Percentiles rank a stretch among this genome's conserved stretches.
Conservation (phyloP, 2,329 filamentous ascomycete genomes). For the Aspergillus aculeatinus region DNA sequence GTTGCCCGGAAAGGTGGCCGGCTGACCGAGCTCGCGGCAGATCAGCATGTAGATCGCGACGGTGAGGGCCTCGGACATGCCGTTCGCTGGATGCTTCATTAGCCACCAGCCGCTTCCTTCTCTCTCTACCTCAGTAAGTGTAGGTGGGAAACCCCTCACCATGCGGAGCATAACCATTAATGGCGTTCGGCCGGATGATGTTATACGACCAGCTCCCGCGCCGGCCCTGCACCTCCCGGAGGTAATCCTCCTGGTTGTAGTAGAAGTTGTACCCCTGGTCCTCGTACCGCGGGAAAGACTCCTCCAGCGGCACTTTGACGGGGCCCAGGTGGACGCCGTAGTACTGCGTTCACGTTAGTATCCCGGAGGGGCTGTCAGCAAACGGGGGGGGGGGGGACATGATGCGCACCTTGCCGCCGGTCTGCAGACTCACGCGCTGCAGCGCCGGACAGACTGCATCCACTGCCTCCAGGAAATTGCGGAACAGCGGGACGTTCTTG, state of each 20-base stretch:
- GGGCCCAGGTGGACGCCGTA: constrained; percentile 32
- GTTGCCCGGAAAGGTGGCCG: constrained; percentile 27
- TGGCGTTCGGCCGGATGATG: constrained; percentile 30
- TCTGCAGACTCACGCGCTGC: constrained; percentile 30
- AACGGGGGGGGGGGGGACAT: too few relatives aligned
- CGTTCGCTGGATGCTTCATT: constrained; percentile 19
- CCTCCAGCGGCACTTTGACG: constrained; percentile 22
- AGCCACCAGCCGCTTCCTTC: neutral
- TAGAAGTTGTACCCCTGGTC: constrained; percentile 24
- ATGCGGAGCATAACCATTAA: constrained; percentile 29
- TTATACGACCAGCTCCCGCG: constrained; percentile 27
- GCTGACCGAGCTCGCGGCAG: constrained; percentile 24
- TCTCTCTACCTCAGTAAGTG: too few relatives aligned
- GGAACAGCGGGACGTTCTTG: constrained; percentile 31
- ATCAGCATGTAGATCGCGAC: constrained; percentile 29
- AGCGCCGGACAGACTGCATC: constrained; percentile 23
- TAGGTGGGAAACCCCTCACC: constrained; percentile 11
- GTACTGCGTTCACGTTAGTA: constrained; percentile 13
- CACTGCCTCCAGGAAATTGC: constrained; percentile 34
- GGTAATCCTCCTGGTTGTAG: constrained; percentile 25
- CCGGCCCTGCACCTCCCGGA: constrained; percentile 17
- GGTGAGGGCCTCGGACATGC: constrained; percentile 32
- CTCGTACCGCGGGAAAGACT: constrained; percentile 21
- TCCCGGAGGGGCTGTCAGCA: too few relatives aligned
- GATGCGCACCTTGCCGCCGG: constrained; percentile 28